Conservation (phyloP, 495 filamentous ascomycete genomes). For the Aspergillus leporis region DNA sequence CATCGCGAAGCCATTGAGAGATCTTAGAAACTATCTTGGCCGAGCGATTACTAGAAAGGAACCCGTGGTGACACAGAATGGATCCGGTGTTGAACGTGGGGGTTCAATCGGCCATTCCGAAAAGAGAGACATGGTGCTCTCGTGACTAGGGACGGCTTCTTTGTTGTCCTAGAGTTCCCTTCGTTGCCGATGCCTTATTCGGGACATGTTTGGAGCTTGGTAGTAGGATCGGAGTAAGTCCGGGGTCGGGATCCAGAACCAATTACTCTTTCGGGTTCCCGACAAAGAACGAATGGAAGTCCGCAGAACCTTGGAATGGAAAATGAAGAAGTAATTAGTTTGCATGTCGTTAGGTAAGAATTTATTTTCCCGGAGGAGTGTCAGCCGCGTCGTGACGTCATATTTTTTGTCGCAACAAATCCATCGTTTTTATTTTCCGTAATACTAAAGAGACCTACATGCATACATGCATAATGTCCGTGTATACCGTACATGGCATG, state of each 20-base stretch:
- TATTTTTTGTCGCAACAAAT: background rate
- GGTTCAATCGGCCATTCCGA: too few species aligned
- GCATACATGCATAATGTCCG: background rate
- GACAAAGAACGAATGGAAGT: background rate
- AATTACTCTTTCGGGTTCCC: slow-evolving; percentile 7
- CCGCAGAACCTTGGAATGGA: background rate
- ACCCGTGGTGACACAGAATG: too few species aligned
- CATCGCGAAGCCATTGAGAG: too few species aligned
- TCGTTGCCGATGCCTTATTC: background rate
- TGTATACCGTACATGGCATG: background rate
- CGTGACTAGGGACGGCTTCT: too few species aligned
- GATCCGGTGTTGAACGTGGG: too few species aligned
- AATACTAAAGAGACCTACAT: background rate
- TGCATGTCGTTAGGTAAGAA: background rate
- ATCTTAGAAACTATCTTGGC: too few species aligned
- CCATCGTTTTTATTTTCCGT: background rate
- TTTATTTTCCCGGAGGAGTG: background rate
- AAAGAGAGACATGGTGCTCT: too few species aligned
- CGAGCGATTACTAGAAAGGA: too few species aligned
- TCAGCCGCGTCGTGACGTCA: slow-evolving; percentile 1
- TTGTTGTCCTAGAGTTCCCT: background rate
- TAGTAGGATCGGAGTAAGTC: background rate
- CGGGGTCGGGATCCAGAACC: background rate
- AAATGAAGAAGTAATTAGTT: background rate
- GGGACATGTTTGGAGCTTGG: too few species aligned